These are phyloP conservation scores for Cylindrotheca closterium DNA, from an alignment of 108 stramenopile species.

Conservation along the genomic window DNA sequence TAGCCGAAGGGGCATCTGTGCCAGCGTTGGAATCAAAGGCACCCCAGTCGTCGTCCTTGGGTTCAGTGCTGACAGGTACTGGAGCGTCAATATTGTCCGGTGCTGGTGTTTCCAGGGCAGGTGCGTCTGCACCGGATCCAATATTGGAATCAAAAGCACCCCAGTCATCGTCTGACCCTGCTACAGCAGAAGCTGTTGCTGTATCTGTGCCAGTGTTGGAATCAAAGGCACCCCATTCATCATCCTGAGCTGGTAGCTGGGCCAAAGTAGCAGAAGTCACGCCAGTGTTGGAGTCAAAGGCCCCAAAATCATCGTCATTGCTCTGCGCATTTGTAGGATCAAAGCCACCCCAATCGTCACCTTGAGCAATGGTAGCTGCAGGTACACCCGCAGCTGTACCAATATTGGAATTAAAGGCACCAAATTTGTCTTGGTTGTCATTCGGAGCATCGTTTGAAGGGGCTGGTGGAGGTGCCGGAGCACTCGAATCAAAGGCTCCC, in stretches of 20 bases:
- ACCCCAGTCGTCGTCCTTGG: conserved; percentile 17
- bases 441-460: background rate
- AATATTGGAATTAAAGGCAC: conserved; percentile 2
- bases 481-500: background rate
- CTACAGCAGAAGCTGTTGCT: background rate
- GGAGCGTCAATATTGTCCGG: conserved; percentile 34
- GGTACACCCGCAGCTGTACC: background rate
- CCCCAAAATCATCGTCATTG: conserved; percentile 25
- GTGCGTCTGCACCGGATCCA: too few relatives aligned
- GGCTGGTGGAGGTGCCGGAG: background rate
- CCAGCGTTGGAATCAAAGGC: conserved; percentile 11
- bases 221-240: background rate
- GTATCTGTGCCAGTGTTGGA: background rate
- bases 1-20: too few relatives aligned
- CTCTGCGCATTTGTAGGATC: background rate
- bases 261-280: too few relatives aligned
- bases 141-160: background rate
- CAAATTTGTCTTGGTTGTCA: background rate
- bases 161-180: background rate
- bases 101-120: conserved; percentile 6
- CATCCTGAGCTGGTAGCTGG: background rate
- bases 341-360: conserved; percentile 38
- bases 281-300: conserved; percentile 9
- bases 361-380: background rate
- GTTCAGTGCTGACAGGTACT: background rate